These are phyloP conservation scores for Striga asiatica DNA, from an alignment of 257 asterid genomes.

Conservation along the genomic window DNA sequence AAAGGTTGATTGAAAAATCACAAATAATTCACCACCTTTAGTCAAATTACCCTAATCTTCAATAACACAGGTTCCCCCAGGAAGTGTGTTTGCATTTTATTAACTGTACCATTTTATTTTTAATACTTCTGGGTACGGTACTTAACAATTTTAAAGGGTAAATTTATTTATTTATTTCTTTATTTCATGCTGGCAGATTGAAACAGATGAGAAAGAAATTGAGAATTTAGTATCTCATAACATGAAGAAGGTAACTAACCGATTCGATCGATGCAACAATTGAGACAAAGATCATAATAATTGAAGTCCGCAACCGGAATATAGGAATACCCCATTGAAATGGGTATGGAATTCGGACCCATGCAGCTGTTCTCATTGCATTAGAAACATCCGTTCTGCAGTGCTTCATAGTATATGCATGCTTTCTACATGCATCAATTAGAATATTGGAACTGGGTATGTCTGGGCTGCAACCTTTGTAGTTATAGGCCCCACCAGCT, in stretches of 20 bases:
- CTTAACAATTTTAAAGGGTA: too few relatives aligned
- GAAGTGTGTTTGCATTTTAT: too few relatives aligned
- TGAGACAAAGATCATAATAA: constrained; percentile 71
- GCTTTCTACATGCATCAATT: constrained; percentile 67
- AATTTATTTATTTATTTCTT: too few relatives aligned
- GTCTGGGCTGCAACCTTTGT: constrained; percentile 72
- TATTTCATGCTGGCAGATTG: too few relatives aligned
- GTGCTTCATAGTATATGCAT: constrained; percentile 92
- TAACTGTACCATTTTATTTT: too few relatives aligned
- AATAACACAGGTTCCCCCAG: too few relatives aligned
- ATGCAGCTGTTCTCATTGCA: constrained; percentile 89
- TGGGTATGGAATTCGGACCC: constrained; percentile 95
- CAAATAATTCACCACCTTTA: too few relatives aligned
- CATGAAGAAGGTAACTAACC: constrained; percentile 38
- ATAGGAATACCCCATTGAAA: constrained; percentile 95
- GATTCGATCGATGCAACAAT: constrained; percentile 83
- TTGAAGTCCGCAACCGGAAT: constrained; percentile 73
- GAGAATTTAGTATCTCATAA: not conserved
- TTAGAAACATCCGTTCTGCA: constrained; percentile 93
- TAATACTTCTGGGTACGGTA: too few relatives aligned
- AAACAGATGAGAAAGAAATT: too few relatives aligned
- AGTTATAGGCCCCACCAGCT: constrained; percentile 93
- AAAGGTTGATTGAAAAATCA: too few relatives aligned
- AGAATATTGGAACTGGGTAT: constrained; percentile 89
- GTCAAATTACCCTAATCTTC: too few relatives aligned